Percentiles rank a stretch among this genome's conserved stretches.
Conservation (phyloP, 208 protist species). For the Trypanosoma melophagium region DNA sequence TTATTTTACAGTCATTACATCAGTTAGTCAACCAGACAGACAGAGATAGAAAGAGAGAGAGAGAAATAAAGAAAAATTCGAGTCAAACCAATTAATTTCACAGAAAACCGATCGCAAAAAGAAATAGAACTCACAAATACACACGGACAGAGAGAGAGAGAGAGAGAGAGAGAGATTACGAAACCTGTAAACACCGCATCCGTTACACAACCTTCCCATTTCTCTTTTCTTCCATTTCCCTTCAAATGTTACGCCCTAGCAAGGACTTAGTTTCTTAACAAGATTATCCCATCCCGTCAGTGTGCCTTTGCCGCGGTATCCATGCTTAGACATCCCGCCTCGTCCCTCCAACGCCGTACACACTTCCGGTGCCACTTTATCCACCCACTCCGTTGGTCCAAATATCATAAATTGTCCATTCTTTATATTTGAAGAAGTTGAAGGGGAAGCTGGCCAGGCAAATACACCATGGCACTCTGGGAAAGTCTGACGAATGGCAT, state of each 20-base stretch:
- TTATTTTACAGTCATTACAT: no score
- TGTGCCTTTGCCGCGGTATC: constrained; percentile 77
- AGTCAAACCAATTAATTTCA: no score
- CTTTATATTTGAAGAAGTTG: background rate
- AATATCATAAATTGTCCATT: constrained; percentile 71
- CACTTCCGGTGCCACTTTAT: constrained; percentile 33
- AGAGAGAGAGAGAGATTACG: no score
- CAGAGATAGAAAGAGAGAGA: no score
- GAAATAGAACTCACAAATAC: no score
- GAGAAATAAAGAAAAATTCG: no score
- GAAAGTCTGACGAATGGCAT: constrained; percentile 28
- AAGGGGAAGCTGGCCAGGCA: constrained; percentile 45
- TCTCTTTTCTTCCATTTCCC: background rate
- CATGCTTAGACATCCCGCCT: constrained; percentile 67
- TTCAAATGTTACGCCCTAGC: no score
- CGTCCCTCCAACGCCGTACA: constrained; percentile 54
- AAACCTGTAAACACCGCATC: no score
- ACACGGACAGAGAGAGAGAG: no score
- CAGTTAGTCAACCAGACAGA: no score
- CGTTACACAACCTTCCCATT: no score
- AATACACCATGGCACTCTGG: constrained; percentile 48
- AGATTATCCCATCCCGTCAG: constrained; percentile 59
- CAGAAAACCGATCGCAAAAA: no score
- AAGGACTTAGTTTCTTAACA: constrained; percentile 33
- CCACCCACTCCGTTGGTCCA: constrained; percentile 41